Percentiles rank a stretch among this genome's conserved stretches.
phyloP scores from a whole-genome alignment of 2,329 filamentous ascomycete genomes.

The Domatiomyces globalis region DNA sequence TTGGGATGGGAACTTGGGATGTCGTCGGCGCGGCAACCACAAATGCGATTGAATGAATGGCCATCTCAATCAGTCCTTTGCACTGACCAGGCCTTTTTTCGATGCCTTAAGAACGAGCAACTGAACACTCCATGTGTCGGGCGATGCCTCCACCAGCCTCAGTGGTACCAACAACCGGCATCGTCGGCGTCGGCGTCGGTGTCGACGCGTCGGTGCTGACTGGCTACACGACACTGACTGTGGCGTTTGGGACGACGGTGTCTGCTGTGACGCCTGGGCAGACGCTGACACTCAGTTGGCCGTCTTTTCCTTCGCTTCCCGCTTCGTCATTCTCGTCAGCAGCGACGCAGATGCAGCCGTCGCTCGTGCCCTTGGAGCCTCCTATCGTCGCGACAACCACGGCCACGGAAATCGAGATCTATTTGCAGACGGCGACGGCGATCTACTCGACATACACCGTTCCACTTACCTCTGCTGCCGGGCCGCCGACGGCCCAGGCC shows the following conservation, averaged over 20 bases:
- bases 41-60: no score
- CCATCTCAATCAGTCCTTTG: no score
- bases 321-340: slow-evolving; percentile 1
- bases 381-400: slow-evolving; percentile 4
- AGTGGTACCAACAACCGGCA: neutral
- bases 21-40: no score
- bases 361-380: neutral
- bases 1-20: no score
- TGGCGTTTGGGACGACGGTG: neutral
- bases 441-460: slow-evolving; percentile 12
- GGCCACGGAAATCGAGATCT: slow-evolving; percentile 12
- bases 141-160: neutral
- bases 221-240: neutral
- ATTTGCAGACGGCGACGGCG: slow-evolving; percentile 8
- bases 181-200: neutral
- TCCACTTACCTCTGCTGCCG: slow-evolving; percentile 1
- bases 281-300: neutral
- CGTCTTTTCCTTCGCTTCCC: neutral
- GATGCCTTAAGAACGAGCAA: neutral
- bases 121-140: neutral
- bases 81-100: no score
- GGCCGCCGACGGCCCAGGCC: neutral
- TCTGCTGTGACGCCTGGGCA: neutral
- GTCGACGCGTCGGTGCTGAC: no score
- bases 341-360: neutral